Evolutionary conservation across 208 protist genomes (phyloP).

Genomic region (Leishmania braziliensis): DNA sequence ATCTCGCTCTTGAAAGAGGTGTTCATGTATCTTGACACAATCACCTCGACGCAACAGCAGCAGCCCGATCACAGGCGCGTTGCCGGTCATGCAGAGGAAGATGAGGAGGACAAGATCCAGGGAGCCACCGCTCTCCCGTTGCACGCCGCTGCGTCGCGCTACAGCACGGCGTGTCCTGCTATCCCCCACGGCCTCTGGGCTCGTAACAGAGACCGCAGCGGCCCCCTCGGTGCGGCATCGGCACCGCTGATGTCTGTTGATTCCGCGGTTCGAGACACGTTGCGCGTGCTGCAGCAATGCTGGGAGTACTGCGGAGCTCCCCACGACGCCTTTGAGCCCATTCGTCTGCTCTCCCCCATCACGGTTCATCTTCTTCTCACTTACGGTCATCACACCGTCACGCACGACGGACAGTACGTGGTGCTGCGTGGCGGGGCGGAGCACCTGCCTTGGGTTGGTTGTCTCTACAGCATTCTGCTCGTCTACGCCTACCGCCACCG

Average conservation of each 20-base stretch:
- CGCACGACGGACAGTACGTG: constrained; percentile 45
- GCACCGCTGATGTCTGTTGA: constrained; percentile 30
- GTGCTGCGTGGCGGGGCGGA: constrained; percentile 54
- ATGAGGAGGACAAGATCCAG: background rate
- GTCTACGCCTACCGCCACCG: constrained; percentile 22
- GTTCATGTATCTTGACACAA: constrained; percentile 46
- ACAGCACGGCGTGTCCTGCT: background rate
- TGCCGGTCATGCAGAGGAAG: constrained; percentile 15
- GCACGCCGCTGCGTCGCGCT: background rate
- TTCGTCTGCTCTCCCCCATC: constrained; percentile 43
- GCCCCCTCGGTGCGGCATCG: background rate
- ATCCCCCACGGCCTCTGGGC: background rate
- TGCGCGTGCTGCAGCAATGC: constrained; percentile 53
- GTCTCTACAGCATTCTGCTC: constrained; percentile 50
- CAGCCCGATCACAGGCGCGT: background rate
- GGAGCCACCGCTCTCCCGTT: background rate
- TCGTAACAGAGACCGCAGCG: background rate
- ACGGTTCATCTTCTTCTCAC: constrained; percentile 55
- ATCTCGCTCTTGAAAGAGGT: constrained; percentile 36
- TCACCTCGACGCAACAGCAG: constrained; percentile 14
- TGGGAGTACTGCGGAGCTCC: constrained; percentile 58
- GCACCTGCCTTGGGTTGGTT: constrained; percentile 64
- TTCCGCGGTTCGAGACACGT: constrained; percentile 42
- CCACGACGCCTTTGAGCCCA: constrained; percentile 69
- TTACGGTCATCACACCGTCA: constrained; percentile 56